A percentile compares a stretch with the other conserved stretches of the same genome.
Evolutionary conservation across 2,329 filamentous ascomycete genomes (phyloP).

Genomic region (Arachnopeziza araneosa): DNA sequence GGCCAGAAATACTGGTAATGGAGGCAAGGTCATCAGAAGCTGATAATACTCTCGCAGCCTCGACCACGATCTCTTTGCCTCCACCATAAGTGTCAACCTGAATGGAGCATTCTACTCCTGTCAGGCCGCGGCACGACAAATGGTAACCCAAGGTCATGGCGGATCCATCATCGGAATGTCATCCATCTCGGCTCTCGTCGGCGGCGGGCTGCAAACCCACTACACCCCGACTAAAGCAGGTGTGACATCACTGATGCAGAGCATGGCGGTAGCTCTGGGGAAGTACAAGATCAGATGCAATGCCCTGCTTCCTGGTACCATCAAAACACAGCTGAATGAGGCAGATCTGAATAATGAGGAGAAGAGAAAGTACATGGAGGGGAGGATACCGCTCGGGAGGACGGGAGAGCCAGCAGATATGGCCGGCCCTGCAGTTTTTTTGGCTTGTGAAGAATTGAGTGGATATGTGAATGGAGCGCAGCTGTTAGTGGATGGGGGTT

Average conservation of each 20-base stretch:
- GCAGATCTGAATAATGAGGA: slow-evolving; percentile 67
- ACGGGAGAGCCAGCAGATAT: slow-evolving; percentile 69
- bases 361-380: slow-evolving; percentile 76
- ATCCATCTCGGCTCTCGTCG: slow-evolving; percentile 69
- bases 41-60: slow-evolving; percentile 40
- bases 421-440: slow-evolving; percentile 78
- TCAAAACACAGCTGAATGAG: slow-evolving; percentile 79
- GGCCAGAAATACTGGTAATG: background rate
- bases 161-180: slow-evolving; percentile 76
- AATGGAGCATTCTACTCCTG: slow-evolving; percentile 83
- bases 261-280: slow-evolving; percentile 71
- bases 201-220: slow-evolving; percentile 72
- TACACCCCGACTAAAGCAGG: slow-evolving; percentile 89
- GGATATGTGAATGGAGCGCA: slow-evolving; percentile 79
- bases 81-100: slow-evolving; percentile 75
- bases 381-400: slow-evolving; percentile 70
- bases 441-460: slow-evolving; percentile 73
- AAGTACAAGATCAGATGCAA: slow-evolving; percentile 75
- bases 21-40: background rate
- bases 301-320: slow-evolving; percentile 75
- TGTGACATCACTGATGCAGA: slow-evolving; percentile 76
- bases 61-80: slow-evolving; percentile 60
- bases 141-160: slow-evolving; percentile 61
- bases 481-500: slow-evolving; percentile 77
- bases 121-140: slow-evolving; percentile 79